Conservation (phyloP, 225 moss, liverwort and hornwort genomes). For the Ulota crispa region DNA sequence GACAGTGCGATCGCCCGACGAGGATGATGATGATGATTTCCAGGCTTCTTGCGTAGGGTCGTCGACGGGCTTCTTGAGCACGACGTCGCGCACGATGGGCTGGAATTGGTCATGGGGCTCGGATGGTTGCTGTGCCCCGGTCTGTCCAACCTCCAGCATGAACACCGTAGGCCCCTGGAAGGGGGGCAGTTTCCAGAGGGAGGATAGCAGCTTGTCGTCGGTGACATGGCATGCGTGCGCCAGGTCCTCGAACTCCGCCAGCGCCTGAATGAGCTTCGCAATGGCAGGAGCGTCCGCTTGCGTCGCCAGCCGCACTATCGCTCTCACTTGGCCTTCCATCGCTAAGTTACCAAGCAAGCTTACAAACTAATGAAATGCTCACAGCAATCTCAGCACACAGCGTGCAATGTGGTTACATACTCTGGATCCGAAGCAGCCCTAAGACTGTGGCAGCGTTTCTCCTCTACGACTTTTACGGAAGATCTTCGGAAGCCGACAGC, state of each 20-base stretch:
- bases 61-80: conserved; percentile 38
- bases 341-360: not conserved
- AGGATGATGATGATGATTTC: conserved; percentile 12
- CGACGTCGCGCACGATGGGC: conserved; percentile 38
- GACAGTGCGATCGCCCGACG: not conserved
- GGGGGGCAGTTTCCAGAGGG: conserved; percentile 47
- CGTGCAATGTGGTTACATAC: not conserved
- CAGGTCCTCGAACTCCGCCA: conserved; percentile 61
- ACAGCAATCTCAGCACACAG: not conserved
- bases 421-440: not conserved
- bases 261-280: conserved; percentile 45
- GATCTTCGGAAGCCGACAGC: too few species aligned
- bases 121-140: not conserved
- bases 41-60: conserved; percentile 34
- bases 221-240: conserved; percentile 40
- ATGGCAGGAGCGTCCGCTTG: conserved; percentile 40
- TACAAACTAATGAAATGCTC: not conserved
- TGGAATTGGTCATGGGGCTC: conserved; percentile 16
- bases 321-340: conserved; percentile 40
- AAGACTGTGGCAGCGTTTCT: not conserved
- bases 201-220: conserved; percentile 38
- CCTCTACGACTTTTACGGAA: not conserved
- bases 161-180: conserved; percentile 64
- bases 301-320: conserved; percentile 51
- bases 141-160: conserved; percentile 43